Evolutionary conservation across 208 protist genomes (phyloP), one percentile per base, ranked within the genome.

Genomic region (Leishmania mexicana): DNA sequence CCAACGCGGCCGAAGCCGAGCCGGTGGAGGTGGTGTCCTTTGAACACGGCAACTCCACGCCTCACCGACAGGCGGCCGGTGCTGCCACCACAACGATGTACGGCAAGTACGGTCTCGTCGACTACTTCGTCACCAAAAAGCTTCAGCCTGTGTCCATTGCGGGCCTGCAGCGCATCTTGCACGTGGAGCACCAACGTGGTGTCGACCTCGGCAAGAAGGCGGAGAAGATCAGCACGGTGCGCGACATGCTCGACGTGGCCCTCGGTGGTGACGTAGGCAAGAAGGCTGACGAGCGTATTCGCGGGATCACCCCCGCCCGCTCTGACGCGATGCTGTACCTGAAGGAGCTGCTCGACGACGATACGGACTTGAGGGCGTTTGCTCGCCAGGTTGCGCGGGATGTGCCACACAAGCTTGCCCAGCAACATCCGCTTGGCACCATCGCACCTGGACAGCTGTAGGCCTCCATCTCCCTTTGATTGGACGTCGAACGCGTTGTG

Each of bases 21-120:
- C 24, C 10, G 31, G 45, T 54, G 24, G 70, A 38, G 24, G 70
- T 74, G 40, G n/a, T 38, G 10, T 54, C 21, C 70, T 51, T 31
- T 38, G 75, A 17, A 17, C 51, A 2, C 35, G 11, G 10, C 40
- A 53, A 65, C 75, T 21, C 51, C 31, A 45, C 73, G 51, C 35
- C 24, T 11, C 53, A 70, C 19, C 51, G 71, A 35, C 40, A 74
- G 70, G 13, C 28, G 21, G 28, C 70, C 28, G 42, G 2, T 35
- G 5, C 19, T 70, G 8, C 51, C 68, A 73, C 78, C 17, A 88
- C 89, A 11, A 90, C 90, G 10, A 87, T 94, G 87, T 78, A 68
- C n/a, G 95, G 95, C 58, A 97, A 97, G 88, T 97, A 93, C 83
- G 93, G 92, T 13, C 79, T 97, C 21, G 84, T 97, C 21, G 93